phyloP scores from a whole-genome alignment of 1,284 basidiomycete genomes.

The Heterobasidion parviporum region DNA sequence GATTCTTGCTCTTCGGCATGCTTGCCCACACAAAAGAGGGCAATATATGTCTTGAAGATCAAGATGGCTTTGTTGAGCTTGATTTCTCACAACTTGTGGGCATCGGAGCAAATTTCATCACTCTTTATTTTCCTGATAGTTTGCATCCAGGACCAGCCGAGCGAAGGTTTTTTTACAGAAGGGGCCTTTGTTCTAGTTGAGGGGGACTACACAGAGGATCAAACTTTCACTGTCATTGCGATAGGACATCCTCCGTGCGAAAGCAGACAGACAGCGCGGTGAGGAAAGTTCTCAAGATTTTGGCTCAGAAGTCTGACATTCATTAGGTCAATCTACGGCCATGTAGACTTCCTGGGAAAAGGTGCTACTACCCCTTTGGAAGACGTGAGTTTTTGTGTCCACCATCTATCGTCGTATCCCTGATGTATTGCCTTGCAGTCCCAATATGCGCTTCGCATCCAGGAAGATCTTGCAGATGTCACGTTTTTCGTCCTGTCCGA shows the following conservation, averaged over 20 bases:
- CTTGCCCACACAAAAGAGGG: conserved; percentile 87
- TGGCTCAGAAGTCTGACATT: background rate
- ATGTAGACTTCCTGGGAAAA: conserved; percentile 91
- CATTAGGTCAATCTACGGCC: conserved; percentile 79
- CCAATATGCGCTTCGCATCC: conserved; percentile 51
- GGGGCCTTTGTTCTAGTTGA: conserved; percentile 94
- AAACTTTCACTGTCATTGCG: conserved; percentile 82
- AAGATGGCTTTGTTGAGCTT: conserved; percentile 85
- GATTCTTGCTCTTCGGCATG: conserved; percentile 94
- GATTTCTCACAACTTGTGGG: conserved; percentile 85
- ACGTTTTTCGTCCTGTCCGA: conserved; percentile 95
- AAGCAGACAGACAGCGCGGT: conserved; percentile 75
- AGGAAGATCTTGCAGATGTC: conserved; percentile 63
- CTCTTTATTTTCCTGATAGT: conserved; percentile 4
- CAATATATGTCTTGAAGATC: conserved; percentile 85
- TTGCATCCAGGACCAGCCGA: conserved; percentile 68
- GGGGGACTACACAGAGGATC: conserved; percentile 93
- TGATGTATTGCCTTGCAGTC: conserved; percentile 28
- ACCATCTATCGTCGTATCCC: background rate
- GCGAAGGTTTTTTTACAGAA: conserved; percentile 95
- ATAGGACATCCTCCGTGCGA: conserved; percentile 98
- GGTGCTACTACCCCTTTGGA: conserved; percentile 89
- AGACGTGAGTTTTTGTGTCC: conserved; percentile 54
- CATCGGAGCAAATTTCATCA: conserved; percentile 2
- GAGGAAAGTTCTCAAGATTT: conserved; percentile 15